Evolutionary conservation across 257 asterid genomes (phyloP).

Genomic region (Salvia miltiorrhiza): DNA sequence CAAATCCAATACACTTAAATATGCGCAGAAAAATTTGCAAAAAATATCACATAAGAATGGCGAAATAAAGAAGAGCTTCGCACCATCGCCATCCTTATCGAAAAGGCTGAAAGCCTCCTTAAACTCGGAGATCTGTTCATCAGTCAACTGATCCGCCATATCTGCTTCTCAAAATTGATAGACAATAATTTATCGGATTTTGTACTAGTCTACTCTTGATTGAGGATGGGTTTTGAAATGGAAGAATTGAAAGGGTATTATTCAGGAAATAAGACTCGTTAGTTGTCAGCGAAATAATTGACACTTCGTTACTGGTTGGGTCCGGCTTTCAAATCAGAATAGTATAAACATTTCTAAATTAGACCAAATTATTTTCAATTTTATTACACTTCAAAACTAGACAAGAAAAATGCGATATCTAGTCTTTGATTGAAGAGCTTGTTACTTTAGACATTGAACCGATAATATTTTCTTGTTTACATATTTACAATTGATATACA

Average conservation of each 20-base stretch:
- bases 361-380: no score
- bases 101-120: conserved; percentile 69
- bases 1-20: neutral
- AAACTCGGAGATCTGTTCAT: conserved; percentile 65
- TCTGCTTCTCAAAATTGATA: no score
- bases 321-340: neutral
- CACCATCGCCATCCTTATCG: conserved; percentile 68
- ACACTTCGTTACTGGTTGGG: neutral
- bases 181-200: no score
- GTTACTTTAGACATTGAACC: no score
- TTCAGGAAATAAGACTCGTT: neutral
- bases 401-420: no score
- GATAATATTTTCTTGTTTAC: neutral
- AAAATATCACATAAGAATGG: neutral
- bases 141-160: conserved; percentile 67
- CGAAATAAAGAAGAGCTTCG: neutral
- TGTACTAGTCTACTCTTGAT: no score
- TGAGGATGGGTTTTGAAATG: neutral
- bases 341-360: no score
- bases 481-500: no score
- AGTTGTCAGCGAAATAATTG: neutral
- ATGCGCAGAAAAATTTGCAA: neutral
- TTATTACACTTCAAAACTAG: no score
- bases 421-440: no score
- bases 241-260: neutral